Percentiles rank a stretch among this genome's conserved stretches.
Conservation (phyloP, 208 protist species). For the Wallacemonas rigidus region DNA sequence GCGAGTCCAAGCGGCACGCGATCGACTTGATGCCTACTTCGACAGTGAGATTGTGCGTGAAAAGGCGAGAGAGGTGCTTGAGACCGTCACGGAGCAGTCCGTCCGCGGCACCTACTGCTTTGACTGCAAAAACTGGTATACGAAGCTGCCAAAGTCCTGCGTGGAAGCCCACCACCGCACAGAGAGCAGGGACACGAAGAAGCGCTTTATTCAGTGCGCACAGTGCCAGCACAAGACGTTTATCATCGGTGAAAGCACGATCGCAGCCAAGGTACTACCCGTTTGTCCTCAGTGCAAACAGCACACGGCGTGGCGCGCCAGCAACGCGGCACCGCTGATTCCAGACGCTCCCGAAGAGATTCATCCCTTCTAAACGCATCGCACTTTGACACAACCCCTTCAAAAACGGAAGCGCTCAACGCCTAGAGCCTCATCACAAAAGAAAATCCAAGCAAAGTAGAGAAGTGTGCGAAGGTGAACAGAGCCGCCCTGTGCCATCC, state of each 20-base stretch:
- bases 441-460: too few relatives aligned
- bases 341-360: constrained; percentile 2
- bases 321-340: constrained; percentile 67
- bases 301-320: constrained; percentile 42
- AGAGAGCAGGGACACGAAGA: constrained; percentile 44
- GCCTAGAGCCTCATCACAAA: too few relatives aligned
- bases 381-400: background rate
- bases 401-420: too few relatives aligned
- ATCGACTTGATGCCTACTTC: constrained; percentile 45
- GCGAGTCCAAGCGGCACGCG: constrained; percentile 33
- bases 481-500: too few relatives aligned
- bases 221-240: constrained; percentile 79
- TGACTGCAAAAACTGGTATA: constrained; percentile 67
- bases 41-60: constrained; percentile 58
- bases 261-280: constrained; percentile 60
- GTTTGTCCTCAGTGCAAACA: constrained; percentile 67
- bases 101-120: constrained; percentile 65
- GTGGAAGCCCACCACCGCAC: constrained; percentile 50
- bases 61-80: constrained; percentile 56
- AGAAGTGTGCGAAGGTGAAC: too few relatives aligned
- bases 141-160: constrained; percentile 49
- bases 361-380: constrained; percentile 1
- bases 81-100: constrained; percentile 50
- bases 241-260: constrained; percentile 62
- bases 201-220: constrained; percentile 74